Evolutionary conservation across 1,284 basidiomycete species (phyloP).

Genomic region (Sanghuangporus sanghuang): DNA sequence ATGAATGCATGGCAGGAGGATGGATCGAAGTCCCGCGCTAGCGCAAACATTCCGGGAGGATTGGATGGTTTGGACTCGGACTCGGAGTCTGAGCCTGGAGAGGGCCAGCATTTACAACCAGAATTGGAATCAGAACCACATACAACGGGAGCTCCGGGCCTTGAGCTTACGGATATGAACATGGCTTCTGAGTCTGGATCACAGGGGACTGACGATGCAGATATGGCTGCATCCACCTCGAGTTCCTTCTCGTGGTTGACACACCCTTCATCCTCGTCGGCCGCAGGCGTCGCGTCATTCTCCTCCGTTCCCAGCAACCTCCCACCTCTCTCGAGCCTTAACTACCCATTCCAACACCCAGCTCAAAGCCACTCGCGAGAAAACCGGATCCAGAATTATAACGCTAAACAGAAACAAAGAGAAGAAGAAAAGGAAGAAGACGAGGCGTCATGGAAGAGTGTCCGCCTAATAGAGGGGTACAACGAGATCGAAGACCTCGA

Average conservation of each 20-base stretch:
- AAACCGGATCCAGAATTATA: background rate
- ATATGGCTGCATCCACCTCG: too few species aligned
- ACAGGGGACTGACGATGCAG: too few species aligned
- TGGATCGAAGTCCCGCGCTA: background rate
- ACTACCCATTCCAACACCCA: too few species aligned
- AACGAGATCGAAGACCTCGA: conserved; percentile 15
- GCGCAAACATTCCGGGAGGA: background rate
- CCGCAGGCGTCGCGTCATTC: too few species aligned
- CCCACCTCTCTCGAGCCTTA: too few species aligned
- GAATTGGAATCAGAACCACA: background rate
- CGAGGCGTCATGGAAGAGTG: background rate
- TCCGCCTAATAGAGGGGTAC: conserved; percentile 4
- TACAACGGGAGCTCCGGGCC: background rate
- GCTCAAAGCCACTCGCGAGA: background rate
- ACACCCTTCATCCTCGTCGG: too few species aligned
- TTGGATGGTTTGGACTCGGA: background rate
- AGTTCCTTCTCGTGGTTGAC: too few species aligned
- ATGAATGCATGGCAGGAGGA: background rate
- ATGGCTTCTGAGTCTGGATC: too few species aligned
- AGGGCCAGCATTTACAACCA: background rate
- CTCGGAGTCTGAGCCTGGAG: background rate
- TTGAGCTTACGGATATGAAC: background rate
- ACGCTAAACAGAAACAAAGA: background rate
- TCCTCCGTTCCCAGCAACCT: too few species aligned
- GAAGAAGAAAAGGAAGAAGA: background rate